phyloP scores from a whole-genome alignment of 2,329 filamentous ascomycete species.

The Aspergillus sojae region DNA sequence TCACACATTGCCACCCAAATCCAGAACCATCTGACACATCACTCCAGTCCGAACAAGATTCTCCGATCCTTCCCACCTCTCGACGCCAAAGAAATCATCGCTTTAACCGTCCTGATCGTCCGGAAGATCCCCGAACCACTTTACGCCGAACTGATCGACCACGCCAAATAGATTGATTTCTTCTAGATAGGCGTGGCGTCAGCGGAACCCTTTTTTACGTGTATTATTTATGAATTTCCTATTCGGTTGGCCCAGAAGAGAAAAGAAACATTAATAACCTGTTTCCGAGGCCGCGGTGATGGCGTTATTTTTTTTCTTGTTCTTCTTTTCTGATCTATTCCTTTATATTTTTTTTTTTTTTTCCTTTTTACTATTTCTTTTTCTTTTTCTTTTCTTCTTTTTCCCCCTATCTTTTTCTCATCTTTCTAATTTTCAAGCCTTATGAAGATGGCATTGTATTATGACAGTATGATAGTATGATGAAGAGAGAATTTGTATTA shows the following conservation, averaged over 20 bases:
- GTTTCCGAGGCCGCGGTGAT: background rate
- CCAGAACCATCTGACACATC: conserved; percentile 15
- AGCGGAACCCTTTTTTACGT: background rate
- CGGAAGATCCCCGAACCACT: conserved; percentile 88
- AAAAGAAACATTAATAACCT: background rate
- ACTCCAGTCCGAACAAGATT: conserved; percentile 80
- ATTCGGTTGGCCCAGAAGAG: background rate
- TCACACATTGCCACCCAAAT: background rate
- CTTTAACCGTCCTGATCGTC: conserved; percentile 81
- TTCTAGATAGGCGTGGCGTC: background rate
- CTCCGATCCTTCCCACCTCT: conserved; percentile 84
- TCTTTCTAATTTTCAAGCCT: conserved; percentile 4
- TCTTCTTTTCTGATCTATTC: background rate
- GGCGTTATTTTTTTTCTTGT: background rate
- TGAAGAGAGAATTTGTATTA: conserved; percentile 1
- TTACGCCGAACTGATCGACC: conserved; percentile 84
- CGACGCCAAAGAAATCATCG: conserved; percentile 81
- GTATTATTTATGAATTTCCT: conserved; percentile 11
- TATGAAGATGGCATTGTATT: conserved; percentile 11
- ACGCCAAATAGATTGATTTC: conserved; percentile 60
- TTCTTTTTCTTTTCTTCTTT: conserved; percentile 3
- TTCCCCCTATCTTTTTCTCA: background rate
- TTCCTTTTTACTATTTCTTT: background rate
- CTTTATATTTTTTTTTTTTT: background rate
- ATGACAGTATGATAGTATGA: conserved; percentile 16